Evolutionary conservation across 1,139 yeast genomes (phyloP).

Genomic region (Candida sp.): DNA sequence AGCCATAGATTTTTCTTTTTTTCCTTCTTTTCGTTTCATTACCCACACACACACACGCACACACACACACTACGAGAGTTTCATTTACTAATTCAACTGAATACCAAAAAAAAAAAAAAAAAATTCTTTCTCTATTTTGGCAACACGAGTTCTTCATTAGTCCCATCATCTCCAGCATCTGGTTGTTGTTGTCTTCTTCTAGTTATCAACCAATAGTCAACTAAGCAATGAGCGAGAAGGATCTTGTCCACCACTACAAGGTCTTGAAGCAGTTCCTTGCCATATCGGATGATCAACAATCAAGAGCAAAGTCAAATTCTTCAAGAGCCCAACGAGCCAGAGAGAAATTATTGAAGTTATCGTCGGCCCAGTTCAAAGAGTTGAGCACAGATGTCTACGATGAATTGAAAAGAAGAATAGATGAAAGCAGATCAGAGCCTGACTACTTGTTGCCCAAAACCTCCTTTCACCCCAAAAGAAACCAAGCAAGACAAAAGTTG

Average conservation of each 20-base stretch:
- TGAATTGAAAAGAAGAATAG: conserved; percentile 78
- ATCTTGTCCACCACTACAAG: conserved; percentile 49
- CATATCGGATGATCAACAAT: conserved; percentile 50
- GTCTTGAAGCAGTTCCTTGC: conserved; percentile 58
- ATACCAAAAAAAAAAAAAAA: too few species aligned
- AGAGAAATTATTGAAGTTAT: conserved; percentile 79
- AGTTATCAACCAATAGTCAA: not conserved
- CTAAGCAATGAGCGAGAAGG: conserved; percentile 35
- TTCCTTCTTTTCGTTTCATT: not conserved
- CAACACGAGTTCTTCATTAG: too few species aligned
- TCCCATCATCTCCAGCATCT: too few species aligned
- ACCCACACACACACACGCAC: too few species aligned
- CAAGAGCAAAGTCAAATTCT: conserved; percentile 49
- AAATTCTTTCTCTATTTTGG: not conserved
- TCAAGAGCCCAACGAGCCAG: conserved; percentile 78
- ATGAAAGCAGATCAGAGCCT: conserved; percentile 57
- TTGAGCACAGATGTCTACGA: conserved; percentile 93
- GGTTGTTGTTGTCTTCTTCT: too few species aligned
- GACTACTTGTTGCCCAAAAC: conserved; percentile 70
- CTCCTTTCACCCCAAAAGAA: conserved; percentile 90
- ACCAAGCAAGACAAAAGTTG: conserved; percentile 93
- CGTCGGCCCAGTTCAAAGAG: conserved; percentile 87
- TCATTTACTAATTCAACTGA: too few species aligned
- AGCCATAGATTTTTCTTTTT: not conserved
- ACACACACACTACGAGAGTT: too few species aligned